Base-by-base conservation (phyloP, 1,139 yeast species). In the Debaryomyces psychrophilus region DNA sequence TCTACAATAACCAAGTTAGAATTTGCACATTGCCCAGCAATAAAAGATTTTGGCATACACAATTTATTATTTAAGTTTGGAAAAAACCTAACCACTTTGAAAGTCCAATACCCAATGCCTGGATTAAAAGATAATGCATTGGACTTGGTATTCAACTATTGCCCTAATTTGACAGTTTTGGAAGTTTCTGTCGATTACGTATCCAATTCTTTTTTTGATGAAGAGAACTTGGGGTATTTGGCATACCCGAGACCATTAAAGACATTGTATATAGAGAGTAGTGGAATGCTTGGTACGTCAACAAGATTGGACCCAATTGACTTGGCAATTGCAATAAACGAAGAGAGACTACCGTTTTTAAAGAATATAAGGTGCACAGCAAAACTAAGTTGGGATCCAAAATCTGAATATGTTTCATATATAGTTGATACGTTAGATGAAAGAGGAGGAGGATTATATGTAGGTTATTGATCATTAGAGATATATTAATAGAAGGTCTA, bases 21-120 rank as follows among this genome's bases (percentile, higher is more conserved):
- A 51, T 77, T 93, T 59, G 87, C 96, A 0, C 96, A 90, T 63
- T 93, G 98, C 65, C 97, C 98, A 0, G 73, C 79, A 44, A 73
- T 93, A 26, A 79, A 65, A 31, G 86, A 83, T 45, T 69, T 74
- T 34, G 82, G 92, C 0, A 69, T 90, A 18, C 81, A 82, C 51
- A 73, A 77, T 31, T 68, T 92, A 47, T 66, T 90, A 22, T 68
- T 73, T 29, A 77, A 80, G 44, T 76, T 87, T 39, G 98, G 98
- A 0, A 71, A 71, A 14, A 79, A 83, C 50, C 67, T 93, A 45
- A 78, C 71, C 28, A 74, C 80, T 14, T 67, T 93, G 26, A 78
- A 83, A 44, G 83, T 90, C 9, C 83, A 83, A 50, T 93, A 88
- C 59, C 98, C 98, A 1, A 83, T 93, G 92, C 97, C 97, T 0